Evolutionary conservation across 1,284 basidiomycete species (phyloP).

Genomic region (Puccinia coronata): DNA sequence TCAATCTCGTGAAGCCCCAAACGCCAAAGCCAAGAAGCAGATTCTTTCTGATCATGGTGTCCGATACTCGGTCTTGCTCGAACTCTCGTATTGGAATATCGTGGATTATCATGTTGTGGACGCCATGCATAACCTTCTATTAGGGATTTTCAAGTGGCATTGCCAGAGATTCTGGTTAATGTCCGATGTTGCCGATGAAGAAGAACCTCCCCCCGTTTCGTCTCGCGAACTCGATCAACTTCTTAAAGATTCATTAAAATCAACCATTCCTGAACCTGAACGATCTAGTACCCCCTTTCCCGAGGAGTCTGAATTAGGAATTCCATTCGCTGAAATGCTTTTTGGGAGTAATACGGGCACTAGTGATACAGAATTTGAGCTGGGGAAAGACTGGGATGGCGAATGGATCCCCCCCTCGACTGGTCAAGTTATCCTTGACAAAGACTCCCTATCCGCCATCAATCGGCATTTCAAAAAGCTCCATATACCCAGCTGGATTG

Average conservation of each 20-base stretch:
- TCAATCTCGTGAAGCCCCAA: neutral
- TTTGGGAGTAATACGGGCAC: neutral
- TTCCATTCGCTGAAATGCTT: neutral
- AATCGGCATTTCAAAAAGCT: neutral
- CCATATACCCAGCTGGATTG: conserved; percentile 32
- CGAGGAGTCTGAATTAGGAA: neutral
- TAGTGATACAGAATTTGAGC: conserved; percentile 17
- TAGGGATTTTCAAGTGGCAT: no score
- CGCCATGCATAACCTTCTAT: conserved; percentile 39
- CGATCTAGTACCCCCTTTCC: neutral
- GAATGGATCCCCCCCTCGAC: neutral
- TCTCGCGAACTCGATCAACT: conserved; percentile 2
- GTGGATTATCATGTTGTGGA: conserved; percentile 40
- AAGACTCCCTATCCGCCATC: neutral
- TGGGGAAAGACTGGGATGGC: conserved; percentile 26
- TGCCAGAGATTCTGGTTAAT: conserved; percentile 40
- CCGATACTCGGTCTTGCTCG: conserved; percentile 30
- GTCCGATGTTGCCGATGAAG: conserved; percentile 20
- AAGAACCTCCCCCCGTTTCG: neutral
- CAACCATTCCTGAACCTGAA: neutral
- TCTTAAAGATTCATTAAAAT: neutral
- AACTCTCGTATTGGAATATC: conserved; percentile 44
- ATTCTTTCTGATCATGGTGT: conserved; percentile 26
- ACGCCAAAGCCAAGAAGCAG: neutral
- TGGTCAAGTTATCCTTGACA: conserved; percentile 12